A percentile compares a stretch with the other conserved stretches of the same genome.
phyloP scores from a whole-genome alignment of 805 yeast species.

The Lachancea quebecensis region DNA sequence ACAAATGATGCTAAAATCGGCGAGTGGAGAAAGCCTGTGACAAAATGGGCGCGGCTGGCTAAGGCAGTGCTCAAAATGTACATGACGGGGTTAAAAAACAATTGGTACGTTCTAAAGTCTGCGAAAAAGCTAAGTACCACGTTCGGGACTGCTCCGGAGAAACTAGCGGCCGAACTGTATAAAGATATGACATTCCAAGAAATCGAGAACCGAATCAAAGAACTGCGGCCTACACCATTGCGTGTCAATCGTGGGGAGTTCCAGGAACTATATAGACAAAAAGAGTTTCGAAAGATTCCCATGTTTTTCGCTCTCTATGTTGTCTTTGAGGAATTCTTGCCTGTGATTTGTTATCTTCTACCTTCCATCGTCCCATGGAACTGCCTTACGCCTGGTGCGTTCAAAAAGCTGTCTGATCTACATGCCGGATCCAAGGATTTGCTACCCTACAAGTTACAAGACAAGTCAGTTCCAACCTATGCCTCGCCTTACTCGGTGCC shows the following conservation, averaged over 20 bases:
- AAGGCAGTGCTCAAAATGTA: slow-evolving; percentile 45
- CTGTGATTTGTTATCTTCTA: slow-evolving; percentile 43
- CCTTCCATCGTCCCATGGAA: slow-evolving; percentile 56
- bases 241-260: slow-evolving; percentile 40
- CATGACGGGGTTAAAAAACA: slow-evolving; percentile 48
- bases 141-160: slow-evolving; percentile 14
- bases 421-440: neutral
- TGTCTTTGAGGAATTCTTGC: slow-evolving; percentile 49
- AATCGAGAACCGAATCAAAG: slow-evolving; percentile 25
- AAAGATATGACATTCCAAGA: slow-evolving; percentile 23
- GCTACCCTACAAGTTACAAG: slow-evolving; percentile 6
- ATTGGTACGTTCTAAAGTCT: slow-evolving; percentile 41
- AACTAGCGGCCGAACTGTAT: slow-evolving; percentile 15
- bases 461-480: slow-evolving; percentile 12
- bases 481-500: slow-evolving; percentile 45
- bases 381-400: slow-evolving; percentile 43
- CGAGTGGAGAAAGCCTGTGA: slow-evolving; percentile 21
- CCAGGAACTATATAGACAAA: slow-evolving; percentile 40
- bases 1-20: slow-evolving; percentile 16
- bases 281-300: slow-evolving; percentile 45
- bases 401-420: slow-evolving; percentile 30
- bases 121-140: slow-evolving; percentile 25
- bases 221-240: slow-evolving; percentile 23
- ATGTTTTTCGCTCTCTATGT: slow-evolving; percentile 41
- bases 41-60: slow-evolving; percentile 40